Evolutionary conservation across 164 flowering plant species (phyloP), one percentile per base, ranked within the genome.

Genomic region (Macadamia tetraphylla): DNA sequence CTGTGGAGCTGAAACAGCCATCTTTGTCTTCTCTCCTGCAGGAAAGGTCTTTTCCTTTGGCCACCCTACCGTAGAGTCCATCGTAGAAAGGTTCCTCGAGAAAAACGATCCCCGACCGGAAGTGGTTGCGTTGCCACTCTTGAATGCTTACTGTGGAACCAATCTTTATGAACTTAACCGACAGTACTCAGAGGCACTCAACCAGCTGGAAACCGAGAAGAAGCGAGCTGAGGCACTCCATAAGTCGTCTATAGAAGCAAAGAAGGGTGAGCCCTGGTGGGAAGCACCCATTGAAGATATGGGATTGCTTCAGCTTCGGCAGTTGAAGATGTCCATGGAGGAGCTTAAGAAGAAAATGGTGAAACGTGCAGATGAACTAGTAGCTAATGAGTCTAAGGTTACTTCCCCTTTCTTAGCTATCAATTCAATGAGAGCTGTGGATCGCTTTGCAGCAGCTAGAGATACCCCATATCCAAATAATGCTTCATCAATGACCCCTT

Each of bases 281-380:
- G 57, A 53, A 53, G 57, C 57, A 14, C 57, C 57, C 15, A 53
- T 53, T 17, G 57, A 53, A 1, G 18, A 53, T 53, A 14, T 53
- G 15, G 15, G 18, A 3, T 14, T 53, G 57, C 57, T 12, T 17
- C 18, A 53, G 57, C 57, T 53, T 53, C 17, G 14, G 18, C 57
- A 53, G 17, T 6, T 53, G 15, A 53, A 2, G 1, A 17, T 53
- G 2, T 53, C 57, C 12, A 29, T 86, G 78, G 81, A 77, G 42
- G 81, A 83, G 56, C 77, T 84, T 13, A 81, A 76, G 78, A 76
- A 68, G 70, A 77, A 64, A 13, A 74, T 81, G 0, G 66, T 59
- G 0, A 18, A 62, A 12, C 74, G 80, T 11, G 76, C 64, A 0
- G 62, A 72, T 55, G 67, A 68, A 62, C 6, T 80, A 1, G 40